Evolutionary conservation across 2,329 filamentous ascomycete genomes (phyloP), one percentile per base, ranked within the genome.

Genomic region (Fusarium papillatum): DNA sequence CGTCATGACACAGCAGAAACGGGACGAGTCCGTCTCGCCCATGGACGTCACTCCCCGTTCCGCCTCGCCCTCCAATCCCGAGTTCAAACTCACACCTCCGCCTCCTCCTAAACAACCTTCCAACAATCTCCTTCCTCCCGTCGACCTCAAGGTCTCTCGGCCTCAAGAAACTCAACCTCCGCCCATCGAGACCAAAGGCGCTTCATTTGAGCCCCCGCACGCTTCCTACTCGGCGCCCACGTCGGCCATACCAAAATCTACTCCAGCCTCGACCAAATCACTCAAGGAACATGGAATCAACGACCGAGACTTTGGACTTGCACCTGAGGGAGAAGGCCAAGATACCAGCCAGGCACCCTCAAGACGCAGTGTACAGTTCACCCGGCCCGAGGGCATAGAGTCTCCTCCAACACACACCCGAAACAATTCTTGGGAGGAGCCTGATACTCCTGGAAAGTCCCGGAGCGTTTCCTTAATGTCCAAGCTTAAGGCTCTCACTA

Each of bases 301-400:
- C 41, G 77, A 78, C 34, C 74, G 75, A 60, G 78, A 80, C 39
- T 76, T 70, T 64, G 75, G 66, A 46, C 43, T 70, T 38, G 64
- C 29, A 26, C 41, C 59, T 26, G 77, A 72, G 11, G 43, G 34
- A 22, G 74, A 74, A 29, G 68, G 38, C n/a, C 74, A 74, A 48
- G 75, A 76, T 64, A 75, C 69, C 16, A 63, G 31, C 62, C 71
- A 66, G 38, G 53, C 71, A 22, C 67, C 76, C 59, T 79, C 76
- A 11, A 80, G 81, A 48, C 90, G 90, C 68, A 96, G 93, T 81
- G 94, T 97, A 5, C 95, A 97, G 78, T 97, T 97, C 81, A 91
- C 90, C 4, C 88, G 91, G 36, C 85, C 89, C 17, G 88, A 91
- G 62, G 83, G 85, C 74, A 80, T 83, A 75, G 91, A 90, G 39